These are phyloP conservation scores for Epicoccum nigrum DNA, from an alignment of 2,329 filamentous ascomycete species.

Conservation along the genomic window DNA sequence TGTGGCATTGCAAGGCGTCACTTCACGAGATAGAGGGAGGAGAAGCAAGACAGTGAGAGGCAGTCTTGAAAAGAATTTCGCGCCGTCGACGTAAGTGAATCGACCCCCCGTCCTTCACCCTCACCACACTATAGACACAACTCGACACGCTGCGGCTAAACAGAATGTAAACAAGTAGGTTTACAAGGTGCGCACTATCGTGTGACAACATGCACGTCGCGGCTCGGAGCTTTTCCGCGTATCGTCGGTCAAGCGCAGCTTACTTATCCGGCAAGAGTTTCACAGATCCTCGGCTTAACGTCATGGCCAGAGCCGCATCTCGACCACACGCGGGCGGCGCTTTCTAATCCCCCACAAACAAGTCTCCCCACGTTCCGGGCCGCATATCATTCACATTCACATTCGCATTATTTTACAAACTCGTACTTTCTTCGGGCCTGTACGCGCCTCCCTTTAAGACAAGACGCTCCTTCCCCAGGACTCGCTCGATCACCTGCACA, in stretches of 20 bases:
- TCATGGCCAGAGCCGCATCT: slow-evolving; percentile 17
- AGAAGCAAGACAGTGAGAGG: background rate
- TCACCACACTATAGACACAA: background rate
- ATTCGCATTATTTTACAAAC: background rate
- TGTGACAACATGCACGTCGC: slow-evolving; percentile 9
- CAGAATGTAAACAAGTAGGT: too few species aligned
- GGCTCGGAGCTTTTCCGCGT: slow-evolving; percentile 18
- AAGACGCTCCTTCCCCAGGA: background rate
- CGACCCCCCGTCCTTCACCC: too few species aligned
- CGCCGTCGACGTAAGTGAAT: background rate
- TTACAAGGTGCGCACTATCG: background rate
- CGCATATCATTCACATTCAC: too few species aligned
- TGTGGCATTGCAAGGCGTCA: background rate
- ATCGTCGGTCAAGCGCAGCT: slow-evolving; percentile 14
- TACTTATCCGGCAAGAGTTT: slow-evolving; percentile 15
- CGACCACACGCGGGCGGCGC: slow-evolving; percentile 17
- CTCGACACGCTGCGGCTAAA: background rate
- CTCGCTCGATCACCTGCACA: background rate
- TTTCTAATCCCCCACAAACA: slow-evolving; percentile 19
- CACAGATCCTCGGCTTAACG: slow-evolving; percentile 19
- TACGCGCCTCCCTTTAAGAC: too few species aligned
- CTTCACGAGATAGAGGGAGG: background rate
- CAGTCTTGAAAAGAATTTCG: background rate
- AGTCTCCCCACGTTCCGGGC: slow-evolving; percentile 9
- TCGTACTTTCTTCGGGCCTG: background rate